These are phyloP conservation scores for Penicillium maclennaniae DNA, from an alignment of 495 filamentous ascomycete species.

Conservation along the genomic window DNA sequence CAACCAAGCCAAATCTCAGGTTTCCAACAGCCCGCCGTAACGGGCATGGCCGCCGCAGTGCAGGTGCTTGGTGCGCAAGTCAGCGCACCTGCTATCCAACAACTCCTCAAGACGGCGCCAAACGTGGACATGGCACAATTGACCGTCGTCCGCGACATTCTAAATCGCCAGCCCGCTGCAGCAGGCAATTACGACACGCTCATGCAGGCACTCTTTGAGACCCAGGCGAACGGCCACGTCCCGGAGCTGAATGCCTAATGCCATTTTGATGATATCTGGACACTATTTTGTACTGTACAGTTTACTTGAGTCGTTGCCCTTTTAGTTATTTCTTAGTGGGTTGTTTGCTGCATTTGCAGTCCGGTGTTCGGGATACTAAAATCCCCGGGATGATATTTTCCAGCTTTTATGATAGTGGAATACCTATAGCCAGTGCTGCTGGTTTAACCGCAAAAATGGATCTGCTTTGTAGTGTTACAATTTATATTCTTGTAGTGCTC, in stretches of 20 bases:
- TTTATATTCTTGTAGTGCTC: not conserved
- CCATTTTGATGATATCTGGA: slow-evolving; percentile 6
- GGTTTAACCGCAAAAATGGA: slow-evolving; percentile 10
- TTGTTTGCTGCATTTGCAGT: slow-evolving; percentile 4
- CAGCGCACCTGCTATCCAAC: slow-evolving; percentile 58
- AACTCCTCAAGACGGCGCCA: slow-evolving; percentile 62
- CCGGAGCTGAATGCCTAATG: slow-evolving; percentile 21
- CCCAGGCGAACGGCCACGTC: slow-evolving; percentile 34
- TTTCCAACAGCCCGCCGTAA: slow-evolving; percentile 14
- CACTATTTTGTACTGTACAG: slow-evolving; percentile 16
- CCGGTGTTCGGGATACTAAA: slow-evolving; percentile 17
- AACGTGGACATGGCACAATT: slow-evolving; percentile 60
- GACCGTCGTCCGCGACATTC: slow-evolving; percentile 57
- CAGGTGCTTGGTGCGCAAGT: slow-evolving; percentile 59
- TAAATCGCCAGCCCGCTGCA: slow-evolving; percentile 48
- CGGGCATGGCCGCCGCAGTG: slow-evolving; percentile 27
- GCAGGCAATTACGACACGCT: slow-evolving; percentile 35
- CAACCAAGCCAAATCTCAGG: slow-evolving; percentile 21
- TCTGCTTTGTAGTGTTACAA: slow-evolving; percentile 4
- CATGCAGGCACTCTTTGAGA: slow-evolving; percentile 37
- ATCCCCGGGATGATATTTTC: slow-evolving; percentile 6
- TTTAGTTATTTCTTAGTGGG: slow-evolving; percentile 5
- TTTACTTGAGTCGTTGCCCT: slow-evolving; percentile 5
- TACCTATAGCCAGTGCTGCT: slow-evolving; percentile 13
- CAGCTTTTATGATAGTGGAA: slow-evolving; percentile 14